phyloP scores from a whole-genome alignment of 2,329 filamentous ascomycete species.

The Stenocarpella maydis region DNA sequence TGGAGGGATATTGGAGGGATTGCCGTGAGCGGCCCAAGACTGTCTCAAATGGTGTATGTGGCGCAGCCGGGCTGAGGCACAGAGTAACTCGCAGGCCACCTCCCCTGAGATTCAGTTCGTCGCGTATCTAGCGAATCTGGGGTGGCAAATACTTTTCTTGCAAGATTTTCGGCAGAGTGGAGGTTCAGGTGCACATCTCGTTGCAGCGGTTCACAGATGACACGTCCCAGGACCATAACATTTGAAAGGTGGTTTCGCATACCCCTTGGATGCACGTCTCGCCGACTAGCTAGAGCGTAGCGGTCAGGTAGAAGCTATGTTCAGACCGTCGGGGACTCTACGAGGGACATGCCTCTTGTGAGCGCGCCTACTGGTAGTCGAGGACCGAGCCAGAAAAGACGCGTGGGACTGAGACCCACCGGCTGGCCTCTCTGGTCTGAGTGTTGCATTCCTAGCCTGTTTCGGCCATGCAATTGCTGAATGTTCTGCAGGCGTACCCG shows the following conservation, averaged over 20 bases:
- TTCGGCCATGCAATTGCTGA: constrained; percentile 14
- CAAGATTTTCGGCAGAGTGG: not conserved
- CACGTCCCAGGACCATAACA: not conserved
- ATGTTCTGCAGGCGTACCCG: constrained; percentile 25
- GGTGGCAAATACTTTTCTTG: not conserved
- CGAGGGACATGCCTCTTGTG: not conserved
- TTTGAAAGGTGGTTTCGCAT: not conserved
- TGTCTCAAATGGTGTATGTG: constrained; percentile 6
- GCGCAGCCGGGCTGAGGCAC: constrained; percentile 4
- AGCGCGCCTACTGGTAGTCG: not conserved
- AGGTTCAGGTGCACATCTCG: not conserved
- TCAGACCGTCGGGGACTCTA: not conserved
- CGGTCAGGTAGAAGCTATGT: not conserved
- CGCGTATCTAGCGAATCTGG: not conserved
- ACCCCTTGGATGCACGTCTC: not conserved
- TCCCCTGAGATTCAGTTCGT: constrained; percentile 9
- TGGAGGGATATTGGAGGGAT: constrained; percentile 3
- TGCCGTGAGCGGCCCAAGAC: constrained; percentile 4
- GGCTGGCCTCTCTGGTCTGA: constrained; percentile 17
- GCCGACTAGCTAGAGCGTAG: not conserved
- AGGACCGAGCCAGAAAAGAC: constrained; percentile 1
- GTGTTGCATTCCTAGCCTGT: constrained; percentile 14
- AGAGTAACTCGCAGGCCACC: constrained; percentile 10
- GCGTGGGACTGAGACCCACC: constrained; percentile 2
- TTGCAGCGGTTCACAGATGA: not conserved